These are phyloP conservation scores for Scedosporium boydii DNA, from an alignment of 2,329 filamentous ascomycete species.

Conservation along the genomic window DNA sequence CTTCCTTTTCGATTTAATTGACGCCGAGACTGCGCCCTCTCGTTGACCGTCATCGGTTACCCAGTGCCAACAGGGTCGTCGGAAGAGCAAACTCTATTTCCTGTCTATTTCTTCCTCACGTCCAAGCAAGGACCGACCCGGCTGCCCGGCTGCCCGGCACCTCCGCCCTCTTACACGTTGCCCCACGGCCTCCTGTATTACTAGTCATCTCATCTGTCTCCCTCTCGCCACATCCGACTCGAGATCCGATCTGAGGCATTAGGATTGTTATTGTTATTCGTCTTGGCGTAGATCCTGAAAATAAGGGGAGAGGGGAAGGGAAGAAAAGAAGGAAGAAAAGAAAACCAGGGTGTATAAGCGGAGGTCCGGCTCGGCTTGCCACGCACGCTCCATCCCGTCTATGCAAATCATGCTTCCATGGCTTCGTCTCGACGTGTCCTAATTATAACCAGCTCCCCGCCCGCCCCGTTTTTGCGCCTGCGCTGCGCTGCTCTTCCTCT, in stretches of 20 bases:
- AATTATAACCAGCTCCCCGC: not conserved
- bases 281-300: slow-evolving; percentile 1
- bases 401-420: slow-evolving; percentile 4
- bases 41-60: not conserved
- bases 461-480: not conserved
- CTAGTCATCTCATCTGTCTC: not conserved
- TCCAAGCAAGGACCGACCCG: not conserved
- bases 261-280: not conserved
- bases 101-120: not conserved
- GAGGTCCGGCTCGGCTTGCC: slow-evolving; percentile 4
- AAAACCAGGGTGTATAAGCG: slow-evolving; percentile 1
- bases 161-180: not conserved
- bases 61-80: not conserved
- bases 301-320: not conserved
- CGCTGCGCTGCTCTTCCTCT: not conserved
- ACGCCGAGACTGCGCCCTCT: not conserved
- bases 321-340: not conserved
- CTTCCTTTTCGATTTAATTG: not conserved
- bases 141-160: not conserved
- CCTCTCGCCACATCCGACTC: not conserved
- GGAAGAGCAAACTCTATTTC: not conserved
- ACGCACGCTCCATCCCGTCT: not conserved
- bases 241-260: not conserved
- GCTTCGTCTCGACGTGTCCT: not conserved
- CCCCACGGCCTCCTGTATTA: not conserved